A percentile compares a stretch with the other conserved stretches of the same genome.
phyloP scores from a whole-genome alignment of 768 basidiomycete species.

The Mrakia frigida region DNA sequence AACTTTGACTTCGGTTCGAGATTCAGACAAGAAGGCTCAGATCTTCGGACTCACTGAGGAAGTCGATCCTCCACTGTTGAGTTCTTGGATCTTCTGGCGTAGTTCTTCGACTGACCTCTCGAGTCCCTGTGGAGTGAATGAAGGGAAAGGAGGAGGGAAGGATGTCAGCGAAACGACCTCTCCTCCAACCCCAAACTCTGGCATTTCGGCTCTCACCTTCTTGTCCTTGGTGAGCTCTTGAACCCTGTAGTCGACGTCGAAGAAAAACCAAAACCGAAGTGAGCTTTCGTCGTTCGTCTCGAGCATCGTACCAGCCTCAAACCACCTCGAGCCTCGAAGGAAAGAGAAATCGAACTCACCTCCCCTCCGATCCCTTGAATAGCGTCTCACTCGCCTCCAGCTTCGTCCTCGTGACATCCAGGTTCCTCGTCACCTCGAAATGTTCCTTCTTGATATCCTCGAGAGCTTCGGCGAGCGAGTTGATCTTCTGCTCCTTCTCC shows the following conservation, averaged over 20 bases:
- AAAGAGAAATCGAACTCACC: background rate
- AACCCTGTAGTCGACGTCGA: background rate
- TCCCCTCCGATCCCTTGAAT: background rate
- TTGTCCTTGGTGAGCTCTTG: background rate
- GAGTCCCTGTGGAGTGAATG: background rate
- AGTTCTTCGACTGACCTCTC: background rate
- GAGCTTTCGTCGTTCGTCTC: too few relatives aligned
- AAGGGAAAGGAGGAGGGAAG: background rate
- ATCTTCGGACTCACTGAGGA: background rate
- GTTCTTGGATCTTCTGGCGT: background rate
- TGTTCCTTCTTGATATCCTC: background rate
- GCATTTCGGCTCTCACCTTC: background rate
- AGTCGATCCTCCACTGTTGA: background rate
- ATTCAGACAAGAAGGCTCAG: background rate
- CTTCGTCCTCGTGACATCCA: background rate
- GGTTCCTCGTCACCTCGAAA: background rate
- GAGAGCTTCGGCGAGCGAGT: background rate
- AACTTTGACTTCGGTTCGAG: background rate
- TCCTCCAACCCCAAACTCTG: too few relatives aligned
- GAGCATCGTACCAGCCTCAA: too few relatives aligned
- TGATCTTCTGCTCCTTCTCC: background rate
- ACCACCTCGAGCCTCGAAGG: too few relatives aligned
- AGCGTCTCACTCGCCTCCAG: background rate
- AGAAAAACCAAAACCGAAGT: too few relatives aligned
- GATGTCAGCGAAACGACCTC: background rate